phyloP scores from a whole-genome alignment of 2,329 filamentous ascomycete genomes.

The Harringtonia aguacate region DNA sequence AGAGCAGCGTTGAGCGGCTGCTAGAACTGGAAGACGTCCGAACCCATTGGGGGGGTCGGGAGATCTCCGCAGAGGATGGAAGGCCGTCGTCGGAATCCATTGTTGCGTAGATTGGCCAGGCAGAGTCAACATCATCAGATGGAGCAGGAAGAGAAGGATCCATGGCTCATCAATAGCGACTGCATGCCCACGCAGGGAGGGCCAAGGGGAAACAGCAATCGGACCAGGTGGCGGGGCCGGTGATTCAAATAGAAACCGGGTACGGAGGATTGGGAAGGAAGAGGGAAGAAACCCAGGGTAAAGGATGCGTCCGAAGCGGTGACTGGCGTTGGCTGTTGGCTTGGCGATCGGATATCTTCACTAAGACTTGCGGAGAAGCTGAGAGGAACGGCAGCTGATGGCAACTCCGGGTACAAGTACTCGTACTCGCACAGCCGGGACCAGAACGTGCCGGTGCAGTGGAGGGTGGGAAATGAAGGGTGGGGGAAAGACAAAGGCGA shows the following conservation, averaged over 20 bases:
- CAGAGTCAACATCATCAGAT: constrained; percentile 29
- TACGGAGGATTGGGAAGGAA: background rate
- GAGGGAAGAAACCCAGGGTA: background rate
- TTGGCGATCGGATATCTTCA: constrained; percentile 16
- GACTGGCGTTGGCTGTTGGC: constrained; percentile 12
- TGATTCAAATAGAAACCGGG: background rate
- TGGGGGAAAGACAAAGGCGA: background rate
- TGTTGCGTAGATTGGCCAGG: constrained; percentile 35
- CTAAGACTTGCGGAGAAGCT: constrained; percentile 10
- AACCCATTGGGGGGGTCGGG: constrained; percentile 26
- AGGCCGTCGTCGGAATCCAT: constrained; percentile 31
- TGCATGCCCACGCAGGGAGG: constrained; percentile 23
- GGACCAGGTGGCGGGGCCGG: constrained; percentile 3
- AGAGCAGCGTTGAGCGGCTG: constrained; percentile 19
- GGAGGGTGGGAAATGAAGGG: background rate
- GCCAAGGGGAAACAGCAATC: constrained; percentile 1
- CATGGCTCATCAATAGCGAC: constrained; percentile 35
- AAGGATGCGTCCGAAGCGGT: background rate
- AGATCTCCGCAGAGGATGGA: constrained; percentile 17
- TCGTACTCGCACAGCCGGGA: background rate
- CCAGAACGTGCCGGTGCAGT: background rate
- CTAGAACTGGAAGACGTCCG: constrained; percentile 15
- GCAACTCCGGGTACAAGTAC: background rate
- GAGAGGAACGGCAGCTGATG: background rate
- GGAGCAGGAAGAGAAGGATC: constrained; percentile 30